These are phyloP conservation scores for Schwanniomyces polymorphus DNA, from an alignment of 805 yeast genomes.

Conservation along the genomic window DNA sequence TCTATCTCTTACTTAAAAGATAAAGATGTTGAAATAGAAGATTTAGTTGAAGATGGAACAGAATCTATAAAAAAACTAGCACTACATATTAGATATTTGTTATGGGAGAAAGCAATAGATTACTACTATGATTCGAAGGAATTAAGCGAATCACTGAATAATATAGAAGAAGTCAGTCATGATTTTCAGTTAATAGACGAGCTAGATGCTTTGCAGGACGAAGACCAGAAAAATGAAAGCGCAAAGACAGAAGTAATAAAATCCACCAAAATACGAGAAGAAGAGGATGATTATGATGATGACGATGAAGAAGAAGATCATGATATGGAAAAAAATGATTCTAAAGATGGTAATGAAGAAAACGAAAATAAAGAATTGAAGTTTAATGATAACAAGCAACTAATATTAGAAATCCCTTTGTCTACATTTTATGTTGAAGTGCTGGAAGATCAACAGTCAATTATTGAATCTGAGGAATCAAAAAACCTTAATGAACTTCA, in stretches of 20 bases:
- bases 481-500: slow-evolving; percentile 16
- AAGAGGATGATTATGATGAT: slow-evolving; percentile 37
- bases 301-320: slow-evolving; percentile 18
- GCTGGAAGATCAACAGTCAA: slow-evolving; percentile 7
- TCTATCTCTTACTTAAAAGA: slow-evolving; percentile 16
- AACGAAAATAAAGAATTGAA: slow-evolving; percentile 4
- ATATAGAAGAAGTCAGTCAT: slow-evolving; percentile 30
- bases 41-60: slow-evolving; percentile 44
- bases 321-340: slow-evolving; percentile 3
- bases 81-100: slow-evolving; percentile 61
- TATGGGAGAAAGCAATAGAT: slow-evolving; percentile 73
- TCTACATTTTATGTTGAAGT: slow-evolving; percentile 18
- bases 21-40: slow-evolving; percentile 38
- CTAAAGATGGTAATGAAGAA: slow-evolving; percentile 3
- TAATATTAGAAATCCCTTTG: slow-evolving; percentile 34
- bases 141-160: slow-evolving; percentile 16
- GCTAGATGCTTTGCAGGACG: slow-evolving; percentile 24
- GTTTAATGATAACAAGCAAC: slow-evolving; percentile 27
- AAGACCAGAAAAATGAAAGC: slow-evolving; percentile 10
- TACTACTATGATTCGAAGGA: slow-evolving; percentile 30
- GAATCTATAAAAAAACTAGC: slow-evolving; percentile 43
- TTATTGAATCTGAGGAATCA: slow-evolving; percentile 4
- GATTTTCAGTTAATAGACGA: slow-evolving; percentile 36
- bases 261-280: slow-evolving; percentile 25
- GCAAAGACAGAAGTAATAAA: not conserved